A percentile compares a stretch with the other conserved stretches of the same genome.
phyloP scores from a whole-genome alignment of 2,329 filamentous ascomycete genomes.

The Colletotrichum horii region DNA sequence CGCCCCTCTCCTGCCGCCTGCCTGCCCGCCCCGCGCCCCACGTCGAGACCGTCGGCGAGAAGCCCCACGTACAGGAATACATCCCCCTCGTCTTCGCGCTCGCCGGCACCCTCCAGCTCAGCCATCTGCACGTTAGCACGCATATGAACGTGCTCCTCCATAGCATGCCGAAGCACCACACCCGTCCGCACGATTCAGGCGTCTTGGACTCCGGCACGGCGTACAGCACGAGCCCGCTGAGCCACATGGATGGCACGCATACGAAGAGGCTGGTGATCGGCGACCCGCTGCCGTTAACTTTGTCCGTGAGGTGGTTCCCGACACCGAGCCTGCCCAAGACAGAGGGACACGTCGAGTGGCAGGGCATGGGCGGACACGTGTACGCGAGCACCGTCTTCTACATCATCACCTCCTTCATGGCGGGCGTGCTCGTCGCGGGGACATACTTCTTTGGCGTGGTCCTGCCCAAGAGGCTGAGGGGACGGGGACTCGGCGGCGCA shows the following conservation, averaged over 20 bases:
- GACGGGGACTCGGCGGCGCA: conserved; percentile 57
- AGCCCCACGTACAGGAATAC: conserved; percentile 61
- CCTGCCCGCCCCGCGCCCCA: conserved; percentile 73
- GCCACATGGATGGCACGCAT: conserved; percentile 58
- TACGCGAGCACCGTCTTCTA: conserved; percentile 70
- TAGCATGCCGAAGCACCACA: conserved; percentile 65
- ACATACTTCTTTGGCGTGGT: conserved; percentile 68
- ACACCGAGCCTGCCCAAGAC: conserved; percentile 72
- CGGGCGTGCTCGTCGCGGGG: conserved; percentile 57
- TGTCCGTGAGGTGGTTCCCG: conserved; percentile 88
- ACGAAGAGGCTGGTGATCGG: conserved; percentile 81
- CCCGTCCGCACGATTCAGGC: conserved; percentile 70
- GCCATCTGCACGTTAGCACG: conserved; percentile 89
- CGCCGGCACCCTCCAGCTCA: conserved; percentile 85
- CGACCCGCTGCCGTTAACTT: conserved; percentile 78
- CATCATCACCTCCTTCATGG: conserved; percentile 61
- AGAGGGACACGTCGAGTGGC: conserved; percentile 70
- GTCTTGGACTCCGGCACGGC: conserved; percentile 87
- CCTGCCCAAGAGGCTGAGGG: conserved; percentile 57
- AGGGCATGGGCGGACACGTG: conserved; percentile 67
- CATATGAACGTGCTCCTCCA: conserved; percentile 90
- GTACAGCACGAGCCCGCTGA: conserved; percentile 80
- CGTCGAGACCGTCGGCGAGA: conserved; percentile 59
- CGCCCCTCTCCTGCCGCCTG: conserved; percentile 88
- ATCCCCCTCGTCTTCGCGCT: conserved; percentile 89